A percentile compares a stretch with the other conserved stretches of the same genome.
Evolutionary conservation across 2,329 filamentous ascomycete species (phyloP).

Genomic region (Pseudocercospora eumusae): DNA sequence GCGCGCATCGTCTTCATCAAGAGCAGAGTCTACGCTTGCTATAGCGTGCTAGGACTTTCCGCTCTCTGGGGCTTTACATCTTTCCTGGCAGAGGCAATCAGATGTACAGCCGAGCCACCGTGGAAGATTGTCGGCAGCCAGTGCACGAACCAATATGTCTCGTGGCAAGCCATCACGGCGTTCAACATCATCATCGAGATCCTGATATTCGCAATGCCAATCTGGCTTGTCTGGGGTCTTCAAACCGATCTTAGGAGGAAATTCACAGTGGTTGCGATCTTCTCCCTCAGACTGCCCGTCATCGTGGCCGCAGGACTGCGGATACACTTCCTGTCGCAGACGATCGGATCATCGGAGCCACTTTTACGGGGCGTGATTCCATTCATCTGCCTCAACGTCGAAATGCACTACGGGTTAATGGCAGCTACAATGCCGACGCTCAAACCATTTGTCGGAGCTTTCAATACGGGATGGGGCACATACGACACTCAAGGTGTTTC

Average conservation of each 20-base stretch:
- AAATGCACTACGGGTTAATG: constrained; percentile 33
- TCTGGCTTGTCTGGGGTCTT: constrained; percentile 31
- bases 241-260: constrained; percentile 27
- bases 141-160: constrained; percentile 20
- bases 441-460: constrained; percentile 31
- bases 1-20: constrained; percentile 31
- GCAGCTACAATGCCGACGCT: constrained; percentile 30
- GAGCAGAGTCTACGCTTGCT: constrained; percentile 27
- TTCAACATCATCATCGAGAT: constrained; percentile 31
- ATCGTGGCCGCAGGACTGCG: constrained; percentile 25
- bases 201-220: constrained; percentile 28
- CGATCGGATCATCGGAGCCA: constrained; percentile 21
- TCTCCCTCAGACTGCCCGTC: constrained; percentile 28
- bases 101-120: constrained; percentile 21
- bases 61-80: constrained; percentile 26
- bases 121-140: constrained; percentile 27
- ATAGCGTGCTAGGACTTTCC: constrained; percentile 24
- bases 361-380: constrained; percentile 25
- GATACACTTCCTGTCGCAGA: constrained; percentile 22
- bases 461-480: constrained; percentile 33
- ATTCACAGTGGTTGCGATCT: constrained; percentile 28
- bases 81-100: constrained; percentile 23
- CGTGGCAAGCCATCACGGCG: constrained; percentile 30
- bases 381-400: constrained; percentile 32
- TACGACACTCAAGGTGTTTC: constrained; percentile 26